These are phyloP conservation scores for Cytidiella melzeri DNA, from an alignment of 768 basidiomycete species.

Conservation along the genomic window DNA sequence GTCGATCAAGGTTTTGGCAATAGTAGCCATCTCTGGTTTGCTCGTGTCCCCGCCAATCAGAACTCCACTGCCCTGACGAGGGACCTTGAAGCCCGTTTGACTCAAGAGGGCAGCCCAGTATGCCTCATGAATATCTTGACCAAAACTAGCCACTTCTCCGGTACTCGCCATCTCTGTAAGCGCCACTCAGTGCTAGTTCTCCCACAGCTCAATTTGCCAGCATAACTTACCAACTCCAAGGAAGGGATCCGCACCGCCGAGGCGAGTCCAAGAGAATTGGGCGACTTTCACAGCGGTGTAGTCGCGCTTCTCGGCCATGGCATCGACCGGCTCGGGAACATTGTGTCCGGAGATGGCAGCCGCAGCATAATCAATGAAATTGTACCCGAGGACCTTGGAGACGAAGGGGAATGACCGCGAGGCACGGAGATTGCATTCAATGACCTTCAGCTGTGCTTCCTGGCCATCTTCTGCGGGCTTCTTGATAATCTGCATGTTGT, in stretches of 20 bases:
- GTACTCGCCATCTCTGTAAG: constrained; percentile 92
- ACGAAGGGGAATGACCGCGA: constrained; percentile 99
- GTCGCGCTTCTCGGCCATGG: constrained; percentile 84
- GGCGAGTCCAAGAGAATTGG: constrained; percentile 96
- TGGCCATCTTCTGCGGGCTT: constrained; percentile 53
- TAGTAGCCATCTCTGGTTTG: constrained; percentile 78
- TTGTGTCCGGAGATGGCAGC: constrained; percentile 79
- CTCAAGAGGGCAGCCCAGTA: constrained; percentile 94
- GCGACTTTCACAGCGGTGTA: constrained; percentile 97
- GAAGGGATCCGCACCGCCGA: constrained; percentile 96
- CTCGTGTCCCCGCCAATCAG: constrained; percentile 87
- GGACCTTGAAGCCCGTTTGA: constrained; percentile 93
- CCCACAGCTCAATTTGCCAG: neutral
- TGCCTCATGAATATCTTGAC: constrained; percentile 88
- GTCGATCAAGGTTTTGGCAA: constrained; percentile 74
- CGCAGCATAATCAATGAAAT: constrained; percentile 94
- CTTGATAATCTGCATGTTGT: constrained; percentile 99
- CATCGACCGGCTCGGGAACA: constrained; percentile 86
- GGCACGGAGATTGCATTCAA: constrained; percentile 97
- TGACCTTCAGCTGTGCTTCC: constrained; percentile 82
- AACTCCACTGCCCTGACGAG: constrained; percentile 77
- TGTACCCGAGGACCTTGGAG: constrained; percentile 93
- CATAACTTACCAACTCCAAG: constrained; percentile 76
- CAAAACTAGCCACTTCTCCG: constrained; percentile 96
- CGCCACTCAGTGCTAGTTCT: constrained; percentile 5